A percentile compares a stretch with the other conserved stretches of the same genome.
phyloP scores from a whole-genome alignment of 176 grass and related monocot species.

The Carex parvula region DNA sequence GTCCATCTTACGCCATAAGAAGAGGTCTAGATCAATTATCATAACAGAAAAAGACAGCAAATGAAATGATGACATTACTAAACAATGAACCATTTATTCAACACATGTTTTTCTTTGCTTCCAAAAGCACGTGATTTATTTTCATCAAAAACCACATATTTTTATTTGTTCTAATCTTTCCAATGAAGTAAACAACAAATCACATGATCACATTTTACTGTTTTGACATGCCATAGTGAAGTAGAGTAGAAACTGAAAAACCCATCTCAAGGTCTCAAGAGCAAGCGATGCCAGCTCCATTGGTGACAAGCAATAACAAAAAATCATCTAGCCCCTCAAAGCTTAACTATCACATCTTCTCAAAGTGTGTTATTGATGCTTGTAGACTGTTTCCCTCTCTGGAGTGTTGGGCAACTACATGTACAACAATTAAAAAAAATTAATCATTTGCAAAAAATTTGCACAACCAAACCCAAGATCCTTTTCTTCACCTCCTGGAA shows the following conservation, averaged over 20 bases:
- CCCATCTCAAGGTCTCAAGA: no score
- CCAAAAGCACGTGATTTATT: no score
- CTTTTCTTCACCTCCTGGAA: constrained; percentile 52
- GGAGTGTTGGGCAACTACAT: not conserved
- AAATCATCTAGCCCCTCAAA: not conserved
- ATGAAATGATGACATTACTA: not conserved
- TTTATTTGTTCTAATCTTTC: no score
- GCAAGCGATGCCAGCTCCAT: no score
- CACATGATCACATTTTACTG: no score
- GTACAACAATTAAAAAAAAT: not conserved
- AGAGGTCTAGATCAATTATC: not conserved
- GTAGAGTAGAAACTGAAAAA: no score
- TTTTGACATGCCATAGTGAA: no score
- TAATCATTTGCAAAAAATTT: not conserved
- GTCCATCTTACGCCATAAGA: not conserved
- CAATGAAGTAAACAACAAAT: not conserved
- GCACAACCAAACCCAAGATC: constrained; percentile 37
- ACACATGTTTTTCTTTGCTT: no score
- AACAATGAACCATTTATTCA: no score
- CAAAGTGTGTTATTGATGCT: not conserved
- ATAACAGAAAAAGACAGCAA: not conserved
- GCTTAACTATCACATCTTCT: not conserved
- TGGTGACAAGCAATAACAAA: not conserved
- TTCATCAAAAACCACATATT: no score
- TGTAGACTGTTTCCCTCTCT: not conserved